phyloP scores from a whole-genome alignment of 495 filamentous ascomycete species.

The Penicillium desertorum region DNA sequence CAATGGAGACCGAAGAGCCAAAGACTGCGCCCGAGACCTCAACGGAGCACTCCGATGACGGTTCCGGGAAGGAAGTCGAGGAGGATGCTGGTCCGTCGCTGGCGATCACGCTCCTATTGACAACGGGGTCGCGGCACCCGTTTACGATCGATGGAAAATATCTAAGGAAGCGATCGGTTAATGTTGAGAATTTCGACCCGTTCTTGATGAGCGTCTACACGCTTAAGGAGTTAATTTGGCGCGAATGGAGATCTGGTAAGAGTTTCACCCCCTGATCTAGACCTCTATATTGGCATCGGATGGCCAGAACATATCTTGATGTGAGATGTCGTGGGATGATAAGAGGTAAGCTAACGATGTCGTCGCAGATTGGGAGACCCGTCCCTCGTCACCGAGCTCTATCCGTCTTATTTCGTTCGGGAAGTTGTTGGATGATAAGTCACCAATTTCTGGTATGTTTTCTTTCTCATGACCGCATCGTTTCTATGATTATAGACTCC shows the following conservation, averaged over 20 bases:
- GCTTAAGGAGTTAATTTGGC: constrained; percentile 84
- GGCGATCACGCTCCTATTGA: constrained; percentile 73
- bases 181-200: constrained; percentile 74
- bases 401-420: constrained; percentile 90
- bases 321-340: background rate
- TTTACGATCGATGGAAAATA: constrained; percentile 87
- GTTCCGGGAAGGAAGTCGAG: constrained; percentile 43
- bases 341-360: constrained; percentile 6
- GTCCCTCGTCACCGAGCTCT: constrained; percentile 75
- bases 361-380: constrained; percentile 74
- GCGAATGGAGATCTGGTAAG: constrained; percentile 78
- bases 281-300: background rate
- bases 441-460: constrained; percentile 65
- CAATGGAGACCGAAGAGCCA: constrained; percentile 37
- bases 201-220: constrained; percentile 88
- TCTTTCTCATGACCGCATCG: background rate
- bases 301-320: background rate
- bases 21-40: constrained; percentile 33
- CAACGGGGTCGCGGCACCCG: constrained; percentile 78
- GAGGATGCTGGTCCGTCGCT: constrained; percentile 47
- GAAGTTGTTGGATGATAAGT: constrained; percentile 82
- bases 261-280: background rate
- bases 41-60: constrained; percentile 41
- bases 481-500: background rate
- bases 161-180: constrained; percentile 71